phyloP scores from a whole-genome alignment of 1,139 yeast species.

The Suhomyces atakaporum region DNA sequence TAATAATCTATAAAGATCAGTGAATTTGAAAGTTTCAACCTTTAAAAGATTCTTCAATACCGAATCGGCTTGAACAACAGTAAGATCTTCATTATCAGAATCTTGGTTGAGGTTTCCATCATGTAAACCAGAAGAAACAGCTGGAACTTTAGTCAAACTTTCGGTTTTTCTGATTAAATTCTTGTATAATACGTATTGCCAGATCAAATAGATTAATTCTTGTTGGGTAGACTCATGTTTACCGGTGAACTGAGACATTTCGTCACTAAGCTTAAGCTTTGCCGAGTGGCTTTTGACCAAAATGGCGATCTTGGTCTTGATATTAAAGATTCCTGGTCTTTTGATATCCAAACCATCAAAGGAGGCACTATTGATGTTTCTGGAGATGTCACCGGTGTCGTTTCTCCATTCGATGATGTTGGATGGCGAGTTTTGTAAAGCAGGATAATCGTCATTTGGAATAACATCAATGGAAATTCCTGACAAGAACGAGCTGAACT shows the following conservation, averaged over 20 bases:
- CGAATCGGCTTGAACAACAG: slow-evolving; percentile 67
- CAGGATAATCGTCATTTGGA: slow-evolving; percentile 45
- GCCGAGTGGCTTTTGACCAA: slow-evolving; percentile 74
- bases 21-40: slow-evolving; percentile 57
- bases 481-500: slow-evolving; percentile 79
- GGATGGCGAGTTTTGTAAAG: slow-evolving; percentile 31
- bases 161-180: slow-evolving; percentile 55
- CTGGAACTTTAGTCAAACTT: slow-evolving; percentile 38
- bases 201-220: slow-evolving; percentile 78
- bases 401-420: slow-evolving; percentile 50
- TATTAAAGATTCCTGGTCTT: slow-evolving; percentile 70
- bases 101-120: slow-evolving; percentile 17
- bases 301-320: slow-evolving; percentile 71
- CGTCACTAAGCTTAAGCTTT: slow-evolving; percentile 61
- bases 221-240: slow-evolving; percentile 79
- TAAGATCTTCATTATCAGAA: slow-evolving; percentile 36
- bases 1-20: slow-evolving; percentile 72
- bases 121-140: slow-evolving; percentile 29
- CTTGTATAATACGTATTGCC: slow-evolving; percentile 85
- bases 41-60: slow-evolving; percentile 60
- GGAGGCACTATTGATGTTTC: slow-evolving; percentile 16
- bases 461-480: slow-evolving; percentile 80
- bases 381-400: slow-evolving; percentile 15
- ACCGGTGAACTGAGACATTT: slow-evolving; percentile 71
- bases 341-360: slow-evolving; percentile 91